Evolutionary conservation across 768 basidiomycete species (phyloP).

Genomic region (Hydnomerulius pinastri): DNA sequence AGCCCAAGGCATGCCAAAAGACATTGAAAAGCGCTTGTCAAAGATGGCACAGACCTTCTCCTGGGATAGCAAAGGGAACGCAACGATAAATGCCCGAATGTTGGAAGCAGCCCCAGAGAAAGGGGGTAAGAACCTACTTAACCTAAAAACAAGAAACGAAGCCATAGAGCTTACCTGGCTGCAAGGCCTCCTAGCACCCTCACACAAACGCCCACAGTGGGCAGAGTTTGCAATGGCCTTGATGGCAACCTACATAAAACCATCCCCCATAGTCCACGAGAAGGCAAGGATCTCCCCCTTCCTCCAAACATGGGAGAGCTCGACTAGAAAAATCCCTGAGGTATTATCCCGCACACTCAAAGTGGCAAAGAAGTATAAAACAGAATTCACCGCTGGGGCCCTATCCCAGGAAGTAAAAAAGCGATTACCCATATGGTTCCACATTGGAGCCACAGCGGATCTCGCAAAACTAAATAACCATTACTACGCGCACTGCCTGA

Average conservation of each 20-base stretch:
- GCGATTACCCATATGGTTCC: constrained; percentile 3
- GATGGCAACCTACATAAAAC: background rate
- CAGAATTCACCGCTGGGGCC: background rate
- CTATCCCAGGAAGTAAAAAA: background rate
- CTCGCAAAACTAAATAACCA: background rate
- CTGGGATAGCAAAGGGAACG: no score
- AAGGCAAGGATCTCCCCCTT: background rate
- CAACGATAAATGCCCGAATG: no score
- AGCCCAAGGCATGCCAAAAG: no score
- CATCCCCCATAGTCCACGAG: background rate
- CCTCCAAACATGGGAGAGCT: background rate
- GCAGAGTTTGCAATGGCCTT: fast-evolving
- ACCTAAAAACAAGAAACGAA: constrained; percentile 1
- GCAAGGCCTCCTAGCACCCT: background rate
- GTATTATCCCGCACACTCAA: fast-evolving
- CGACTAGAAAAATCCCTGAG: fast-evolving
- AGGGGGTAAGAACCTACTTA: constrained; percentile 10
- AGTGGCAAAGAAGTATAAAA: background rate
- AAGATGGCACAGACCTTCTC: no score
- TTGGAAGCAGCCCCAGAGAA: background rate
- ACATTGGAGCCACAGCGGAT: background rate
- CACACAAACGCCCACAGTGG: background rate
- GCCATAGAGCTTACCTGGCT: constrained; percentile 1
- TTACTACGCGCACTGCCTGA: background rate
- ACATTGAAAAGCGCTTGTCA: no score